A percentile compares a stretch with the other conserved stretches of the same genome.
These are phyloP conservation scores for Oryza meyeriana DNA, from an alignment of 176 grass and related monocot genomes.

Conservation along the genomic window DNA sequence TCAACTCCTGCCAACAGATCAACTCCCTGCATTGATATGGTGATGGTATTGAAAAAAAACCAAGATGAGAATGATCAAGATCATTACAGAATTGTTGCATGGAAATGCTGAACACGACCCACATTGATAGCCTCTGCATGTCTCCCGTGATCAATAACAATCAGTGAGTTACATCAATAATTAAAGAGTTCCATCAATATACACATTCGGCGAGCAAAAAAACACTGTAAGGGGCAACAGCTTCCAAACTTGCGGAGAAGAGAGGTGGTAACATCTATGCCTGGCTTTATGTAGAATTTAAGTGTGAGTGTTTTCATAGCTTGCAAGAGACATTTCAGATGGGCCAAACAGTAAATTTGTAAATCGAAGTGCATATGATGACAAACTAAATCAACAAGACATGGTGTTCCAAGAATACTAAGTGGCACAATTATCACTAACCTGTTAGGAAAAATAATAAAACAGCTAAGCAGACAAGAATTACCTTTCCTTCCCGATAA, in stretches of 20 bases:
- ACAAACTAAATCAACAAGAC: background rate
- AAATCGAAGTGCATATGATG: too few species aligned
- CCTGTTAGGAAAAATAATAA: background rate
- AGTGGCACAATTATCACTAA: background rate
- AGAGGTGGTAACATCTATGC: background rate
- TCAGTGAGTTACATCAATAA: background rate
- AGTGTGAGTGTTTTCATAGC: background rate
- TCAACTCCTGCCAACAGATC: conserved; percentile 89
- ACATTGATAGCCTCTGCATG: background rate
- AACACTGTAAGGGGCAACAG: background rate
- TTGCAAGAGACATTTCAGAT: background rate
- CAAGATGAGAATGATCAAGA: background rate
- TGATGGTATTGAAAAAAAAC: conserved; percentile 1
- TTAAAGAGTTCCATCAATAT: background rate
- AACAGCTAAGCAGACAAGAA: background rate
- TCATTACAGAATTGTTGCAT: background rate
- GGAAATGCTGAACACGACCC: background rate
- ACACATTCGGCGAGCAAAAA: background rate
- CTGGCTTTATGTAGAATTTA: background rate
- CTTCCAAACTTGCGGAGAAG: background rate
- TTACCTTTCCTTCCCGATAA: conserved; percentile 77
- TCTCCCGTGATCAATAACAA: background rate
- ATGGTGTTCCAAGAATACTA: background rate
- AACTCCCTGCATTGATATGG: conserved; percentile 59
- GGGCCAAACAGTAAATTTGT: background rate